These are phyloP conservation scores for Rubus parviflorus DNA, from an alignment of 306 rosid species.

Conservation along the genomic window DNA sequence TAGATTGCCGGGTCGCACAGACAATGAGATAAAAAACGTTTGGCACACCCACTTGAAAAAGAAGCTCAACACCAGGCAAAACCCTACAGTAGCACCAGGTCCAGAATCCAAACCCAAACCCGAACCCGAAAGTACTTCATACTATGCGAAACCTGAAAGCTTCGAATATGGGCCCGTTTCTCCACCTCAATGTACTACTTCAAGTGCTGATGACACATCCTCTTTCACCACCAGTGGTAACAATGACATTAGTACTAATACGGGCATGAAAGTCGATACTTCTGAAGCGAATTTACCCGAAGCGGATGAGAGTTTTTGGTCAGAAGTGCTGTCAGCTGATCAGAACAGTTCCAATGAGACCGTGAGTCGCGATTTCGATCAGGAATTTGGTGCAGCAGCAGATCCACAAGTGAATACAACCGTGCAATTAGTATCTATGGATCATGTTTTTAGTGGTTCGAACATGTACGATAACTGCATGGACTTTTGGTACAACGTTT, in stretches of 20 bases:
- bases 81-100: slow-evolving; percentile 23
- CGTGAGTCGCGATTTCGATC: slow-evolving; percentile 9
- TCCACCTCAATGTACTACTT: slow-evolving; percentile 38
- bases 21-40: slow-evolving; percentile 86
- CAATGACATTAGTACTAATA: neutral
- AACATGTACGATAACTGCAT: slow-evolving; percentile 31
- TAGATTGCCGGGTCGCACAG: slow-evolving; percentile 80
- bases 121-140: neutral
- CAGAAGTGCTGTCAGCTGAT: slow-evolving; percentile 51
- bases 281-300: slow-evolving; percentile 33
- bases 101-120: neutral
- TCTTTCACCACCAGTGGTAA: slow-evolving; percentile 21
- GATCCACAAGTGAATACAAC: neutral
- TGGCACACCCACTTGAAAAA: slow-evolving; percentile 95
- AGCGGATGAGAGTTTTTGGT: slow-evolving; percentile 69
- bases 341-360: slow-evolving; percentile 18
- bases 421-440: slow-evolving; percentile 4
- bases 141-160: neutral
- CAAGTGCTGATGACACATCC: slow-evolving; percentile 43
- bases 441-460: slow-evolving; percentile 21
- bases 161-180: slow-evolving; percentile 30
- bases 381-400: slow-evolving; percentile 2
- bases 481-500: slow-evolving; percentile 69
- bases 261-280: slow-evolving; percentile 27
- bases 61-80: slow-evolving; percentile 45